Evolutionary conservation across 2,329 filamentous ascomycete species (phyloP), one percentile per base, ranked within the genome.

Genomic region (Exophiala calicioides): DNA sequence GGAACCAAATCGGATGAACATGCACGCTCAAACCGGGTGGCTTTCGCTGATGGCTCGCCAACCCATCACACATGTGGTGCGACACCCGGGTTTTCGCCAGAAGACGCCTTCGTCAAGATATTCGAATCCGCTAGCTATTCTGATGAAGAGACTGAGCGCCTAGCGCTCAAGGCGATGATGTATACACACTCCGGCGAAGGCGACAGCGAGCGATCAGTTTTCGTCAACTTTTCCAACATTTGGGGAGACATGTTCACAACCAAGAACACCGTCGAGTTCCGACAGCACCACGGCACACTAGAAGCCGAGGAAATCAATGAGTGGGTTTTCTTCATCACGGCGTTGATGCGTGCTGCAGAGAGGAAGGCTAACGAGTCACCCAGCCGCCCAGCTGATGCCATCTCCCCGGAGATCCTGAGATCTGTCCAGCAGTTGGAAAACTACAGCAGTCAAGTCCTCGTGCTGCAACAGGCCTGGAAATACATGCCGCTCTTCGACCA

Each of bases 231-330:
- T 18, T 19, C 21, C 19, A 49, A 53, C 13, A 37, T 40, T 23
- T 18, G 26, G 7, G n/a, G 13, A 2, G 3, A n/a, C 9, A 12
- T 6, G 27, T 7, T 5, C 8, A 12, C 6, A 33, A n/a, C 8
- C 2, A 39, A 45, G 29, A 38, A 37, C 24, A 54, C 52, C 2
- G 35, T 52, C 18, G 52, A 54, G 23, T 54, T 54, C 13, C 39
- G 52, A 10, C 52, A 54, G 15, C 48, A 52, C 24, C 39, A 47
- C 21, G 48, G 52, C 12, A 54, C 52, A 3, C 16, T 48, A 13
- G 31, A 44, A 18, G 9, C 24, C 5, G 10, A 37, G 7, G 52
- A 51, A 3, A 31, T 52, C 13, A 21, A 32, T 18, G 27, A 51
- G 30, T 54, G 52, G 52, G 40, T 54, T 9, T 13, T 42, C 15